These are phyloP conservation scores for Articulospora tetracladia DNA, from an alignment of 495 filamentous ascomycete species.

Conservation along the genomic window DNA sequence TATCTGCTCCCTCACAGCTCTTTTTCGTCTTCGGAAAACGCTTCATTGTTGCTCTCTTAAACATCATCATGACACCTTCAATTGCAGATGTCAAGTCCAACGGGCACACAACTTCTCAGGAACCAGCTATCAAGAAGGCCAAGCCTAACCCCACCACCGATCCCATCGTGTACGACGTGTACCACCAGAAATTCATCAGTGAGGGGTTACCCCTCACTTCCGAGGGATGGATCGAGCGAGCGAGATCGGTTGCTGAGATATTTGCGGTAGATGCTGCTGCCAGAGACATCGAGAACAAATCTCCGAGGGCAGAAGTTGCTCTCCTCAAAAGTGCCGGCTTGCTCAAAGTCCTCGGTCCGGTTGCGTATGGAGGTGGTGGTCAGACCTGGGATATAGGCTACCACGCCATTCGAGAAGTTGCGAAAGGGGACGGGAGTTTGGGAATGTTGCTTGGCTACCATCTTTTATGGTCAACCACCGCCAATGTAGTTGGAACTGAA, in stretches of 20 bases:
- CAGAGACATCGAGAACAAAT: constrained; percentile 53
- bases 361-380: constrained; percentile 53
- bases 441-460: constrained; percentile 61
- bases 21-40: too few species aligned
- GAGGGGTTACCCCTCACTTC: constrained; percentile 36
- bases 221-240: constrained; percentile 46
- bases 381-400: constrained; percentile 54
- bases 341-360: constrained; percentile 50
- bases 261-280: constrained; percentile 46
- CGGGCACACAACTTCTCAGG: neutral
- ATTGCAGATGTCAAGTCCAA: neutral
- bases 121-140: constrained; percentile 4
- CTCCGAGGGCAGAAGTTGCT: constrained; percentile 49
- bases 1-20: too few species aligned
- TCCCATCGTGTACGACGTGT: constrained; percentile 45
- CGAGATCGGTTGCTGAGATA: constrained; percentile 48
- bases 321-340: constrained; percentile 55
- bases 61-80: constrained; percentile 2
- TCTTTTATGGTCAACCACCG: constrained; percentile 55
- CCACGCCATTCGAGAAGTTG: constrained; percentile 53
- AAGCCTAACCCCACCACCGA: constrained; percentile 36
- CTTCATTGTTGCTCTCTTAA: too few species aligned
- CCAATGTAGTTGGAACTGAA: constrained; percentile 49
- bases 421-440: constrained; percentile 55
- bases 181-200: constrained; percentile 41